Conservation (phyloP, 2,329 filamentous ascomycete genomes). For the Phaeosphaeriaceae sp. region DNA sequence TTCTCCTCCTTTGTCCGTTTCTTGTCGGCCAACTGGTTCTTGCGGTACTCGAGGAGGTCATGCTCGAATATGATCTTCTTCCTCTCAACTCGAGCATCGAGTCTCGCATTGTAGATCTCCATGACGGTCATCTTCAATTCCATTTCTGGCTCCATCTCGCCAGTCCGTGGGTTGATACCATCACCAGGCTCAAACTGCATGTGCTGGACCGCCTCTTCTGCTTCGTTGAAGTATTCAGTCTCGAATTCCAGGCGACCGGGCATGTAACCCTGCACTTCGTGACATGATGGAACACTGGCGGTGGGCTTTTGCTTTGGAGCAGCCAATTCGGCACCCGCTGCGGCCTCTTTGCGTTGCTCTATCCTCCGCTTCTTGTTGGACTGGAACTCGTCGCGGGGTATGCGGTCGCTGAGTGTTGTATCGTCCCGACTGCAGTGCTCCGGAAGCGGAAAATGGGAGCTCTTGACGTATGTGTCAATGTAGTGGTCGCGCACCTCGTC, state of each 20-base stretch:
- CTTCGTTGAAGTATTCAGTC: constrained; percentile 96
- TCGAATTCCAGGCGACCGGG: constrained; percentile 96
- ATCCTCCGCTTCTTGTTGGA: constrained; percentile 90
- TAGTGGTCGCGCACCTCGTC: constrained; percentile 98
- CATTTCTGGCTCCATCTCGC: constrained; percentile 92
- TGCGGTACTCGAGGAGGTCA: constrained; percentile 88
- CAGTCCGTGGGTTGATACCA: constrained; percentile 83
- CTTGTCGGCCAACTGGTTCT: constrained; percentile 89
- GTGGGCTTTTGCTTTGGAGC: constrained; percentile 96
- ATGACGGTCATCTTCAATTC: constrained; percentile 97
- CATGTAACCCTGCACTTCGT: constrained; percentile 99
- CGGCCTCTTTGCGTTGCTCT: constrained; percentile 86
- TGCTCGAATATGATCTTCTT: constrained; percentile 98
- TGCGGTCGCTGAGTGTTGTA: constrained; percentile 76
- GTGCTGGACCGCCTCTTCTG: constrained; percentile 95
- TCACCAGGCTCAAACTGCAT: constrained; percentile 99
- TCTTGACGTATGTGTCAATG: constrained; percentile 84
- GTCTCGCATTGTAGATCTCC: constrained; percentile 93
- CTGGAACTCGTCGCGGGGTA: constrained; percentile 92
- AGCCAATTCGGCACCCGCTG: constrained; percentile 81
- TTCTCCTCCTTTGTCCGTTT: constrained; percentile 95
- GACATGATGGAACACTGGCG: constrained; percentile 91
- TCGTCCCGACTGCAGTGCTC: constrained; percentile 85
- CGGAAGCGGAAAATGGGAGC: constrained; percentile 83
- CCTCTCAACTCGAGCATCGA: constrained; percentile 89